Evolutionary conservation across 441 rosid species (phyloP), one percentile per base, ranked within the genome.

Genomic region (Adansonia rubrostipa): DNA sequence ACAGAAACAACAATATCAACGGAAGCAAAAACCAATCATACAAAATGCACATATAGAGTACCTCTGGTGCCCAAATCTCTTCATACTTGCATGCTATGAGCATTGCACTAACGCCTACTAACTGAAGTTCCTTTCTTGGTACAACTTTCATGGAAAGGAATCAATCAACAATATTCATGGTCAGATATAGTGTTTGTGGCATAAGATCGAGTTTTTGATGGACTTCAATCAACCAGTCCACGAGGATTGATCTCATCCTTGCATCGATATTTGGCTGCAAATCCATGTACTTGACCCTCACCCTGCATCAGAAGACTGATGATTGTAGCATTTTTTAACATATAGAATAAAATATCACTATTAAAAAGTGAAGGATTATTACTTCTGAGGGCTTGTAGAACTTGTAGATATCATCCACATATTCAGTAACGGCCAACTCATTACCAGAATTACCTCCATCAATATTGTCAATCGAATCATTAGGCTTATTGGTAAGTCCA

Each of bases 41-140:
- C 11, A 1, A 36, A 40, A 61, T 57, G 15, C 64, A 20, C 48
- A 64, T 40, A 4, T 53, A 51, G 36, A 64, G 14, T 74, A 84
- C 89, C 90, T 85, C 86, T 17, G 91, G 95, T 7, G 93, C 88
- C 92, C 90, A 91, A 56, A 88, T 86, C 74, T 89, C 95, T 85
- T 91, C 93, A 64, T 89, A 89, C 72, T 91, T 91, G 72, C 90
- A 89, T 77, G 93, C 93, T 9, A 88, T 87, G 19, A 89, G 91
- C 89, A 88, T 80, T 1, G 93, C 89, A 69, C 92, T 83, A 42
- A 89, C 84, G 77, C 95, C 93, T 22, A 89, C 64, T 24, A 89
- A 53, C 82, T 91, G 92, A 42, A 91, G 87, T 69, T 89, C 90
- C 83, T 80, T 86, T 64, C 83, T 85, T 10, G 76, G 85, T 3